Conservation (phyloP, 2,329 filamentous ascomycete genomes). For the Penicillium sp. region DNA sequence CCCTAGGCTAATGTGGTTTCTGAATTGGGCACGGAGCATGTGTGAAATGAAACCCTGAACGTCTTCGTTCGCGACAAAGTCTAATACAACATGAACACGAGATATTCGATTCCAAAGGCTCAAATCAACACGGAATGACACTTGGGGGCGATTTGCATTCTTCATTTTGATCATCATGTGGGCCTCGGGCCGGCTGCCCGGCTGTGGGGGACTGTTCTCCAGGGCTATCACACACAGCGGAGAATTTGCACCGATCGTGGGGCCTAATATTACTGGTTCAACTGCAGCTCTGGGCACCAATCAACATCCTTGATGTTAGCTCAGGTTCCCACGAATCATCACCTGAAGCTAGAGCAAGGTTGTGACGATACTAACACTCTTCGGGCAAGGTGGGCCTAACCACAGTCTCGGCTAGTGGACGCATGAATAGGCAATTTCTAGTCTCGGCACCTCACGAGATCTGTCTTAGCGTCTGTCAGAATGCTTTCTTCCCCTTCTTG, state of each 20-base stretch:
- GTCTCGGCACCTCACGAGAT: neutral
- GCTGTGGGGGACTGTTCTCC: constrained; percentile 3
- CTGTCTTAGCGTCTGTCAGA: neutral
- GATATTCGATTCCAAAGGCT: neutral
- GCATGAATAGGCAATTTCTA: neutral
- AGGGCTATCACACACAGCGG: neutral
- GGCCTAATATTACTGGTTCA: no score
- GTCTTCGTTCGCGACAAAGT: neutral
- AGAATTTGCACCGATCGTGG: neutral
- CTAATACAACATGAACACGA: neutral
- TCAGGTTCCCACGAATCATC: neutral
- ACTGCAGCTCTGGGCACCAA: neutral
- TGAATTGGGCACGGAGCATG: constrained; percentile 8
- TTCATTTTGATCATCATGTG: constrained; percentile 3
- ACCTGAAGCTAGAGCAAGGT: neutral
- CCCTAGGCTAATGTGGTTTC: neutral
- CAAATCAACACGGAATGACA: neutral
- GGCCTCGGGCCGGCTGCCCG: constrained; percentile 9
- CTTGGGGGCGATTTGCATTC: neutral
- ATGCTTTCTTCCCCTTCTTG: neutral
- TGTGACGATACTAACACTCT: neutral
- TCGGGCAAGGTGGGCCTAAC: neutral
- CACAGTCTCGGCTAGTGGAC: neutral
- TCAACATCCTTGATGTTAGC: neutral
- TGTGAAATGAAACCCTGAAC: neutral